These are phyloP conservation scores for Didymella segeticola DNA, from an alignment of 2,329 filamentous ascomycete species.

Conservation along the genomic window DNA sequence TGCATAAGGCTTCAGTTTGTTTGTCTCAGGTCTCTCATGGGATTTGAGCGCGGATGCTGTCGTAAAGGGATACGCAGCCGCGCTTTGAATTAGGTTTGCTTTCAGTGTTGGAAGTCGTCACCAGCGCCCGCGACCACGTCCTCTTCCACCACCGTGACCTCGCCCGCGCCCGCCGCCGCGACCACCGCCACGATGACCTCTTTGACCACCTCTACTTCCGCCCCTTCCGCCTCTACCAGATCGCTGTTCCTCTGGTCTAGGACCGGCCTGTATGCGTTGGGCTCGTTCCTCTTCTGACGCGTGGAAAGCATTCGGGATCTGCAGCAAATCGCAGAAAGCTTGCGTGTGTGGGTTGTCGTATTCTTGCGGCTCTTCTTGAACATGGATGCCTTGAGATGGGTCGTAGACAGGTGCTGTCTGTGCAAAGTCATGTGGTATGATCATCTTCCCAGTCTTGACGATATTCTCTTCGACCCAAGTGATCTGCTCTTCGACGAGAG, in stretches of 20 bases:
- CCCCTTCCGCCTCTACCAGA: slow-evolving; percentile 37
- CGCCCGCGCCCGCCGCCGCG: slow-evolving; percentile 33
- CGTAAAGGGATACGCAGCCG: neutral
- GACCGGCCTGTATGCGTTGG: slow-evolving; percentile 39
- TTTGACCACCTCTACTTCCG: slow-evolving; percentile 35
- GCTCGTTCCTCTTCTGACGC: slow-evolving; percentile 71
- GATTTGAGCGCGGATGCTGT: slow-evolving; percentile 3
- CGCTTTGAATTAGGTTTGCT: neutral
- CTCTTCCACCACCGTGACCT: slow-evolving; percentile 27
- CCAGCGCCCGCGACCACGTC: slow-evolving; percentile 37
- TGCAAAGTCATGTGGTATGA: slow-evolving; percentile 79
- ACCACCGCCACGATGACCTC: slow-evolving; percentile 30
- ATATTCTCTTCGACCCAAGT: slow-evolving; percentile 84
- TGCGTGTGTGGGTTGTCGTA: slow-evolving; percentile 87
- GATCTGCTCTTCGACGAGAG: slow-evolving; percentile 72
- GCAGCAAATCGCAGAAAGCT: slow-evolving; percentile 79
- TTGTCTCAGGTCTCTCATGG: no score
- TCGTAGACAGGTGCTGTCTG: slow-evolving; percentile 77
- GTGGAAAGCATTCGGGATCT: slow-evolving; percentile 77
- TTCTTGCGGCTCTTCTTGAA: slow-evolving; percentile 72
- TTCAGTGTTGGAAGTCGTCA: slow-evolving; percentile 16
- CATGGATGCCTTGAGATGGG: slow-evolving; percentile 62
- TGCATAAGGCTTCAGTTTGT: slow-evolving; percentile 18
- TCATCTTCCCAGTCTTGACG: slow-evolving; percentile 65
- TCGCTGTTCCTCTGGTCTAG: slow-evolving; percentile 36